phyloP scores from a whole-genome alignment of 768 basidiomycete genomes.

The Lyophyllum shimeji region DNA sequence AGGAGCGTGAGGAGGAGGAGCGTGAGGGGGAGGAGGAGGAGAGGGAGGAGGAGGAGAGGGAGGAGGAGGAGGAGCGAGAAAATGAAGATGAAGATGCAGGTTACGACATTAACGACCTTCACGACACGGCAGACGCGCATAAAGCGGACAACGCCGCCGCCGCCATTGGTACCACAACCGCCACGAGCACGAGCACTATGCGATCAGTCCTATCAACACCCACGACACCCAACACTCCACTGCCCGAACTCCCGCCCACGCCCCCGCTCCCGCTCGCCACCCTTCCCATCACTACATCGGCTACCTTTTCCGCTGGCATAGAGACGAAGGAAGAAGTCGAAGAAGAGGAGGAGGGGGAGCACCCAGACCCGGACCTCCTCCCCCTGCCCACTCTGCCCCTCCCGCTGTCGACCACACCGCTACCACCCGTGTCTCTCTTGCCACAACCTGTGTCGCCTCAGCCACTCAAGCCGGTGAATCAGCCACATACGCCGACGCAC shows the following conservation, averaged over 20 bases:
- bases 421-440: conserved; percentile 13
- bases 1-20: not conserved
- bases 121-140: conserved; percentile 6
- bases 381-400: conserved; percentile 32
- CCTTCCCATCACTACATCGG: too few relatives aligned
- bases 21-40: not conserved
- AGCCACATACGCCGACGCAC: not conserved
- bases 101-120: conserved; percentile 16
- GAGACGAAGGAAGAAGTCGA: too few relatives aligned
- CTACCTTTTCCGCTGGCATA: too few relatives aligned
- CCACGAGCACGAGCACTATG: not conserved
- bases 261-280: too few relatives aligned
- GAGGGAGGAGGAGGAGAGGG: not conserved
- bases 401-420: too few relatives aligned
- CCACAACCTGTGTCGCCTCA: conserved; percentile 12
- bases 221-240: conserved; percentile 7
- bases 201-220: conserved; percentile 10
- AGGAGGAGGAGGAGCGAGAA: not conserved
- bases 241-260: too few relatives aligned
- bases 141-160: not conserved
- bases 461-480: conserved; percentile 5
- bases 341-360: too few relatives aligned
- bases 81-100: not conserved
- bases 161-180: not conserved
- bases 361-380: conserved; percentile 42